These are phyloP conservation scores for Rhododendron ovatum DNA, from an alignment of 148 eudicot species.

Conservation along the genomic window DNA sequence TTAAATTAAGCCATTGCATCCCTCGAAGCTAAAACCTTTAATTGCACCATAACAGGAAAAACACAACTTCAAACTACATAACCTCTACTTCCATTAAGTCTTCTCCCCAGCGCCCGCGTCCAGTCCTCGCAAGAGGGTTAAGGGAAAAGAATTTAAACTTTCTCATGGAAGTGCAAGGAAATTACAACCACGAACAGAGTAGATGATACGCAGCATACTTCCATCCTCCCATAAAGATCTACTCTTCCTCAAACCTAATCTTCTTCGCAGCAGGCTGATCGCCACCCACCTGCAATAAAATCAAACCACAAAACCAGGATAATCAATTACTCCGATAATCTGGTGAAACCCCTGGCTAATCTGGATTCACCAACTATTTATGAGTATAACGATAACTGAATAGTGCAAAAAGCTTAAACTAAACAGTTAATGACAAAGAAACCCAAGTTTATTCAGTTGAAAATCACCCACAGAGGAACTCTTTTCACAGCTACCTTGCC, in stretches of 20 bases:
- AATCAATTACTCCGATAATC: not conserved
- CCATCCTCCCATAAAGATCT: constrained; percentile 9
- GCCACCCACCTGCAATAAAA: constrained; percentile 28
- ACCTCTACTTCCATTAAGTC: not conserved
- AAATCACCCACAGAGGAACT: not conserved
- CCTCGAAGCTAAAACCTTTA: not conserved
- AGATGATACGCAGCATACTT: not conserved
- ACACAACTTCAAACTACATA: not conserved
- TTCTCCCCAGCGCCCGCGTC: too few species aligned
- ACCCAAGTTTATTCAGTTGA: not conserved
- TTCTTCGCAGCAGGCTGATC: constrained; percentile 40
- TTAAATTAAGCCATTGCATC: not conserved
- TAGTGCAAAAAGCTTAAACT: not conserved
- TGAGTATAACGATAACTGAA: not conserved
- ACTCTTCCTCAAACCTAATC: constrained; percentile 38
- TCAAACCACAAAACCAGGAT: not conserved
- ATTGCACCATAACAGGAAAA: not conserved
- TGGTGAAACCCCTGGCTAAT: not conserved
- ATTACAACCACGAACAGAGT: not conserved
- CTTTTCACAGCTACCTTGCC: not conserved
- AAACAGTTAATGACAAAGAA: not conserved
- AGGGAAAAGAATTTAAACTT: not conserved
- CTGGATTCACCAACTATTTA: not conserved
- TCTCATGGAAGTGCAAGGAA: not conserved
- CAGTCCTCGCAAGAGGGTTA: not conserved